These are phyloP conservation scores for Veloporphyrellus conicus DNA, from an alignment of 1,284 basidiomycete genomes.

Conservation along the genomic window DNA sequence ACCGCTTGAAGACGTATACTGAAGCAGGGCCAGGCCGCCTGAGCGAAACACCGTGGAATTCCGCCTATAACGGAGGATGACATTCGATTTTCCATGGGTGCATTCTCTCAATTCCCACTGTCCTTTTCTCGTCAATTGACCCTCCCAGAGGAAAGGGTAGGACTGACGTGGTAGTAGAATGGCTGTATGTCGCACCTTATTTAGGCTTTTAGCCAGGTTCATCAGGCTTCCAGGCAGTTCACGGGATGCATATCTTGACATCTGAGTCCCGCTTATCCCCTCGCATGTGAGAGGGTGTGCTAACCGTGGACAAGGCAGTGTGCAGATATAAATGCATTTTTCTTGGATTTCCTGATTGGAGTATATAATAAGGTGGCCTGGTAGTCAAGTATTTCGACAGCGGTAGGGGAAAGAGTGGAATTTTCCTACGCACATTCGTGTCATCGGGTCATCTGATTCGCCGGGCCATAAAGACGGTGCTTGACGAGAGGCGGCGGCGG, in stretches of 20 bases:
- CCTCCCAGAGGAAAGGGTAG: conserved; percentile 14
- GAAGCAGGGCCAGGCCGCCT: conserved; percentile 11
- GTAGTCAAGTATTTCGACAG: conserved; percentile 14
- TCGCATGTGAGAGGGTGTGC: conserved; percentile 14
- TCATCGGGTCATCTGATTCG: conserved; percentile 11
- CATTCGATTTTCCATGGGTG: conserved; percentile 9
- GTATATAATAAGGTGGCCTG: conserved; percentile 4
- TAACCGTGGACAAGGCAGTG: conserved; percentile 23
- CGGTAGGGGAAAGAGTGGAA: conserved; percentile 20
- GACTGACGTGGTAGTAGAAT: conserved; percentile 13
- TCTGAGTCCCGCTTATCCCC: conserved; percentile 18
- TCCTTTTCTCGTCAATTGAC: conserved; percentile 1
- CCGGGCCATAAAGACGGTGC: neutral
- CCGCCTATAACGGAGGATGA: conserved; percentile 1
- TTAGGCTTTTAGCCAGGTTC: conserved; percentile 30
- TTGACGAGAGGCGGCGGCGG: neutral
- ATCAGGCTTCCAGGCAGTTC: conserved; percentile 13
- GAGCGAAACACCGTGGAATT: conserved; percentile 6
- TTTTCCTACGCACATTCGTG: conserved; percentile 8
- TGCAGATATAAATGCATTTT: conserved; percentile 20
- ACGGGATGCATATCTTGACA: conserved; percentile 2
- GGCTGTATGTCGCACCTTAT: conserved; percentile 12
- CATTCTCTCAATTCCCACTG: conserved; percentile 10
- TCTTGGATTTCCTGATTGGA: conserved; percentile 23
- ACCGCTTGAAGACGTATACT: neutral